Base-by-base conservation (phyloP, 1,284 basidiomycete species). In the Lignosus rhinocerotis region DNA sequence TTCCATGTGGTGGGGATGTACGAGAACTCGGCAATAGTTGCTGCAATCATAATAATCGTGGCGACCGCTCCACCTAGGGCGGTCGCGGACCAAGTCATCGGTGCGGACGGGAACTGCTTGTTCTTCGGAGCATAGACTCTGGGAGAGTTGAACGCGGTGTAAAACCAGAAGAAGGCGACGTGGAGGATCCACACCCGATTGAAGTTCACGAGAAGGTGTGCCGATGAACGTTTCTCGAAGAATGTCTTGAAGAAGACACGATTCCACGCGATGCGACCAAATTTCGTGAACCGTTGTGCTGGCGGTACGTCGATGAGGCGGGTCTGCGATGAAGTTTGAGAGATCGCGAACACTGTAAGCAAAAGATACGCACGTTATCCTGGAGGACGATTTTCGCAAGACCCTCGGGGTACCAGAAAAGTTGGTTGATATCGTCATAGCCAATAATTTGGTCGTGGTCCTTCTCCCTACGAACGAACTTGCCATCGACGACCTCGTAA, bases 371-470 rank as follows among this genome's bases (percentile, higher is more conserved):
- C 31, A 92, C 92, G 70, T 92, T 91, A 75, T 98, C 95, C 53
- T 81, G 84, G 34, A 99, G 81, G 11, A 93, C 84, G 67, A 99
- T 98, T 67, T 93, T 88, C 5, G 93, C 91, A 62, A 99, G 85
- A 54, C 96, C 96, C 75, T 99, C 97, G 7, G 97, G 97, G 74
- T 99, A 99, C 96, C 96, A 99, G 78, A 99, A 99, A 21, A 99
- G 80, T 73, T 99, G 97, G 75, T 99, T 99, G 77, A 99, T 94
- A 72, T 99, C 96, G 74, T 99, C 96, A 73, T 99, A 99, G 30
- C 96, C 96, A 69, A 98, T 97, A 72, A 98, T 94, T 68, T 94
- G 80, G 66, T 96, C 88, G 75, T 99, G 97, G 70, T 99, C 97
- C 73, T 83, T 91, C 80, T 99, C 97, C 72, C 91, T 88, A 61